These are phyloP conservation scores for Gloeostereum incarnatum DNA, from an alignment of 768 basidiomycete species.

Conservation along the genomic window DNA sequence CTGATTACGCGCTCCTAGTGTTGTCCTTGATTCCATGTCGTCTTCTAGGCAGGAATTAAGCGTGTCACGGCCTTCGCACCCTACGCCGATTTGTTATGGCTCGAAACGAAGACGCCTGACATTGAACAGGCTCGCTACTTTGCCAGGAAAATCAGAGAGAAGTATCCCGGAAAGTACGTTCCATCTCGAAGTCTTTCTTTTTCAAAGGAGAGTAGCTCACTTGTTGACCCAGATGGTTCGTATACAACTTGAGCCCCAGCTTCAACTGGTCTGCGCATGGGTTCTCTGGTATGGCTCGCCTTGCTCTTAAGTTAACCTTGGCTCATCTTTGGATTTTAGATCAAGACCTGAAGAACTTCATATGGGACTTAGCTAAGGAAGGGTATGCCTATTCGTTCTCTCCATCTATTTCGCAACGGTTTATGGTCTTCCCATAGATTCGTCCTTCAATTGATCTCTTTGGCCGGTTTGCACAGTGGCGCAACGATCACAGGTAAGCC, in stretches of 20 bases:
- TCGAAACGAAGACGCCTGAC: conserved; percentile 87
- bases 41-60: conserved; percentile 59
- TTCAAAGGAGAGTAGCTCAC: too few species aligned
- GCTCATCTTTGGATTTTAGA: conserved; percentile 29
- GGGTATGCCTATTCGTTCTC: conserved; percentile 35
- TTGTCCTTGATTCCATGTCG: not conserved
- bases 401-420: conserved; percentile 1
- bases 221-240: conserved; percentile 51
- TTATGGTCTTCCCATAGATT: conserved; percentile 39
- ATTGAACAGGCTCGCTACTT: conserved; percentile 72
- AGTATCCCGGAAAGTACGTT: conserved; percentile 62
- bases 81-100: conserved; percentile 85
- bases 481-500: conserved; percentile 65
- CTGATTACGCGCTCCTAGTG: not conserved
- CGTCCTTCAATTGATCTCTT: conserved; percentile 80
- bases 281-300: conserved; percentile 50
- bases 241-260: conserved; percentile 90
- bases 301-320: conserved; percentile 1
- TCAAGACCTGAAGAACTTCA: conserved; percentile 69
- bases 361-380: conserved; percentile 88
- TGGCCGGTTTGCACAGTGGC: conserved; percentile 84
- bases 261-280: conserved; percentile 90
- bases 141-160: conserved; percentile 63
- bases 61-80: conserved; percentile 75
- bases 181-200: not conserved